Evolutionary conservation across 192 early-diverging fungal genomes (phyloP).

Genomic region (Podila horticola): DNA sequence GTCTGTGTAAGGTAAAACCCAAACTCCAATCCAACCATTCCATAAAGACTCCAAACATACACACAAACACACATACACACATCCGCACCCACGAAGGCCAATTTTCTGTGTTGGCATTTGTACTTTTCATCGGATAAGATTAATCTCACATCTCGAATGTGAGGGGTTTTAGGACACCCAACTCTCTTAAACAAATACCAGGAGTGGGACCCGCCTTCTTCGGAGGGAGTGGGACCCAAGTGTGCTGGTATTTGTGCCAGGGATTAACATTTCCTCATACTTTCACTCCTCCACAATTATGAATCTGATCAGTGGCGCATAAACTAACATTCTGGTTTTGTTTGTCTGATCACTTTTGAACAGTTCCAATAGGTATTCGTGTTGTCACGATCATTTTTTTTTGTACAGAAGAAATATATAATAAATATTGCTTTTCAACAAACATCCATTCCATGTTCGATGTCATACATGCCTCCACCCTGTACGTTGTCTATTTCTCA

Average conservation of each 20-base stretch:
- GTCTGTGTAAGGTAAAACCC: too few relatives aligned
- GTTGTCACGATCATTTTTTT: too few relatives aligned
- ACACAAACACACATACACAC: constrained; percentile 7
- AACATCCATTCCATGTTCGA: too few relatives aligned
- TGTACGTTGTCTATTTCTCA: too few relatives aligned
- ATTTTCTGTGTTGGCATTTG: constrained; percentile 55
- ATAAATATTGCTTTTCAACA: too few relatives aligned
- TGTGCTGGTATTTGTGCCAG: constrained; percentile 51
- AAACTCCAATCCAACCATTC: not conserved
- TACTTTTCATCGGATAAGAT: constrained; percentile 55
- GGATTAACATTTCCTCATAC: constrained; percentile 32
- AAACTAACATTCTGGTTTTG: not conserved
- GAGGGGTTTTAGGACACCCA: constrained; percentile 57
- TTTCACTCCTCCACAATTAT: not conserved
- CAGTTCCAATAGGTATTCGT: too few relatives aligned
- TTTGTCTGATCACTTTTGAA: not conserved
- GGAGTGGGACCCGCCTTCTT: constrained; percentile 50
- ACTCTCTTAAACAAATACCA: constrained; percentile 49
- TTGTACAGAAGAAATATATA: too few relatives aligned
- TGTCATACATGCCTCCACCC: too few relatives aligned
- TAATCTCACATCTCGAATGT: constrained; percentile 36
- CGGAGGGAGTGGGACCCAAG: constrained; percentile 46
- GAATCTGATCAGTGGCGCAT: not conserved
- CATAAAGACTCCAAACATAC: not conserved
- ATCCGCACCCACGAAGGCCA: constrained; percentile 55